Evolutionary conservation across 768 basidiomycete genomes (phyloP).

Genomic region (Leucosporidium yakuticum): DNA sequence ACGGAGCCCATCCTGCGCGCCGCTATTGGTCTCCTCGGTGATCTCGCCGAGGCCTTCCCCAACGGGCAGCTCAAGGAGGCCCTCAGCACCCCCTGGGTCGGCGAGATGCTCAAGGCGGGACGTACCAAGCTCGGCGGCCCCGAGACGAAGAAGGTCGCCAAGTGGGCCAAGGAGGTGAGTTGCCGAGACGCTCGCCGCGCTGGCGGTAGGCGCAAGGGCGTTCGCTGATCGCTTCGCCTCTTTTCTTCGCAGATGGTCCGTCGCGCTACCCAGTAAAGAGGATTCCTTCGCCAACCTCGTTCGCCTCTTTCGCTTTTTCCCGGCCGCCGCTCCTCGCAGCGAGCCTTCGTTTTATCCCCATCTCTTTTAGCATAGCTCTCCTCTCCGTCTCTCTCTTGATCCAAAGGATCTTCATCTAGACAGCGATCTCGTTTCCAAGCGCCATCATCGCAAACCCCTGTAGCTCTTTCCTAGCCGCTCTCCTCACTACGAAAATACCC

Average conservation of each 20-base stretch:
- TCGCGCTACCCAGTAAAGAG: constrained; percentile 21
- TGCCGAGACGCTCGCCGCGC: background rate
- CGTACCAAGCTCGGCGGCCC: constrained; percentile 56
- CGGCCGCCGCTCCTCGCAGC: background rate
- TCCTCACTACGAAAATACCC: background rate
- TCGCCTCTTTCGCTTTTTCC: background rate
- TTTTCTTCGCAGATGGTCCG: constrained; percentile 27
- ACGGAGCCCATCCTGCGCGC: constrained; percentile 69
- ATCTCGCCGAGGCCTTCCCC: constrained; percentile 82
- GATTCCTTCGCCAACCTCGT: too few relatives aligned
- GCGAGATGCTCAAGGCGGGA: constrained; percentile 68
- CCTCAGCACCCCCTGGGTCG: constrained; percentile 69
- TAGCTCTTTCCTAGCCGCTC: background rate
- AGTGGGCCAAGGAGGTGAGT: constrained; percentile 84
- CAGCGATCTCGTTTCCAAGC: constrained; percentile 7
- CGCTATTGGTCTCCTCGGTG: constrained; percentile 80
- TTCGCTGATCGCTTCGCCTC: background rate
- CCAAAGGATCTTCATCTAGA: constrained; percentile 6
- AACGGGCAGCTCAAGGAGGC: constrained; percentile 71
- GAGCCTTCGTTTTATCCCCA: background rate
- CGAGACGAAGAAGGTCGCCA: constrained; percentile 80
- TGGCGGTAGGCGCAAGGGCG: background rate
- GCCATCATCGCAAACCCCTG: background rate
- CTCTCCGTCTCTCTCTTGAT: background rate
- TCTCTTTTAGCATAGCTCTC: background rate